Percentiles rank a stretch among this genome's conserved stretches.
Evolutionary conservation across 305 asterid genomes (phyloP).

Genomic region (Caryopteris hybrid): DNA sequence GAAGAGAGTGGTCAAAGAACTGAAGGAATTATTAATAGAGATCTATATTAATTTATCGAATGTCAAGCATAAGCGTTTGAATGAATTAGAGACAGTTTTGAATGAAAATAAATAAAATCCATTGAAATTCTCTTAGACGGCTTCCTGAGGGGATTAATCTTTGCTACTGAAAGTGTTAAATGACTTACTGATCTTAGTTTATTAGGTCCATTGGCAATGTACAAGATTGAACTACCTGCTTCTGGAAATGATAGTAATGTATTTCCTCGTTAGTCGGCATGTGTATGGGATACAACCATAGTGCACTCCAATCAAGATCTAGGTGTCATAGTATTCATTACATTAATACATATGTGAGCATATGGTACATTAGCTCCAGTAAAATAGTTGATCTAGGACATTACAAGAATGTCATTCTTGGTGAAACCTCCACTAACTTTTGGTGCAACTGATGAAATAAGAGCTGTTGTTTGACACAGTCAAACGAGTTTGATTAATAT

Average conservation of each 20-base stretch:
- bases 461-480: neutral
- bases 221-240: neutral
- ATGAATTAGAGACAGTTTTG: neutral
- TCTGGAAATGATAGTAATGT: neutral
- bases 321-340: neutral
- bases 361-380: neutral
- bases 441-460: neutral
- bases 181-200: neutral
- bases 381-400: neutral
- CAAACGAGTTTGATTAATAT: neutral
- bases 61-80: neutral
- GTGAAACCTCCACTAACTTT: neutral
- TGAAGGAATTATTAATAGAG: neutral
- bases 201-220: neutral
- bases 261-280: neutral
- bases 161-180: neutral
- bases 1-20: neutral
- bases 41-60: neutral
- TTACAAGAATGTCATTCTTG: neutral
- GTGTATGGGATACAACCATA: too few relatives aligned
- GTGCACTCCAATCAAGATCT: neutral
- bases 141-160: neutral
- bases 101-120: neutral
- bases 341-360: neutral
- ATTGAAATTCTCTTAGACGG: neutral